Base-by-base conservation (phyloP, 441 rosid species). In the Cnidoscolus chayamansa region DNA sequence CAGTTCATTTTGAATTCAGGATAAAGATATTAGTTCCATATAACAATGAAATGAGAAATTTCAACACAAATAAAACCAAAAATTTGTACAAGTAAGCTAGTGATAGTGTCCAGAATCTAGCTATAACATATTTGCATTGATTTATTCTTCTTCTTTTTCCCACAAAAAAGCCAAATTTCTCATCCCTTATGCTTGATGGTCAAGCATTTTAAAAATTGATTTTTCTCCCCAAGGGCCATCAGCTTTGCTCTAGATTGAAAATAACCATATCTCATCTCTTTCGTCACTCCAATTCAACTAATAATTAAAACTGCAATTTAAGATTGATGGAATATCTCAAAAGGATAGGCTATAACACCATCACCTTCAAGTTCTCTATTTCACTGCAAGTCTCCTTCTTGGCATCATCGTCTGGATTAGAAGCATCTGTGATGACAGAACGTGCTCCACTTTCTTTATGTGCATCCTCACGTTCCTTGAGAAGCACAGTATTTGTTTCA, bases 281-380 rank as follows among this genome's bases (percentile, higher is more conserved):
- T 72, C 40, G 25, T 2, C 15, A 43, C 20, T 59, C 67, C 20
- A 59, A 65, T 10, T 48, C 13, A 25, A 62, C 8, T n/a, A 11
- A 71, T 25, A 30, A 50, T 43, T 15, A 10, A 56, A 49, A 37
- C 54, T 20, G 53, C 20, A 48, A 32, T 15, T 49, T 63, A 59
- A 47, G 43, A 35, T 66, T 59, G 60, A 75, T 25, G 25, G 55
- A 62, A 65, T 9, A 17, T 17, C 56, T 48, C 15, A 35, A 63
- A 19, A 68, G 30, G 65, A 76, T 58, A 70, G 65, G 57, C 67
- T 25, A 66, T 65, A 71, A 57, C 64, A 72, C 37, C 63, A 73
- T 68, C 84, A 92, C 97, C 97, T 89, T 89, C 73, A 89, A 72
- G 76, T 73, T 82, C 72, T 85, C 80, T 62, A 90, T 84, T 76